A percentile compares a stretch with the other conserved stretches of the same genome.
These are phyloP conservation scores for Euphorbia lathyris DNA, from an alignment of 345 rosid species.

Conservation along the genomic window DNA sequence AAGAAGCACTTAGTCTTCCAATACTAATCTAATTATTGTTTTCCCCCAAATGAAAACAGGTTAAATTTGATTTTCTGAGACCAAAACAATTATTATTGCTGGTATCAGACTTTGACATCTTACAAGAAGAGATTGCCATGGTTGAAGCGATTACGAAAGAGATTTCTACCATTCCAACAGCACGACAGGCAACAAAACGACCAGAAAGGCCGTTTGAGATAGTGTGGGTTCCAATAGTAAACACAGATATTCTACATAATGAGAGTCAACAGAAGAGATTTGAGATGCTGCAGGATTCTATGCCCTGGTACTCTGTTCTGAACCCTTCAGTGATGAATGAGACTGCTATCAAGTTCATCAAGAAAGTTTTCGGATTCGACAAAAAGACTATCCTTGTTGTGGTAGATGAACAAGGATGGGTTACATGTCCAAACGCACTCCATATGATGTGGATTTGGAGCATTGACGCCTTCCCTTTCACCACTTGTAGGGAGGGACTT, in stretches of 20 bases:
- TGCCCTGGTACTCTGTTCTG: slow-evolving; percentile 10
- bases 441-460: slow-evolving; percentile 4
- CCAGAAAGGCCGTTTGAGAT: slow-evolving; percentile 2
- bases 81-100: background rate
- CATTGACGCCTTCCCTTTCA: background rate
- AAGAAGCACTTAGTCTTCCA: background rate
- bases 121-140: background rate
- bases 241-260: background rate
- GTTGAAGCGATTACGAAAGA: background rate
- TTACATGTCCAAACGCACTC: slow-evolving; percentile 9
- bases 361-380: slow-evolving; percentile 10
- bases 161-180: background rate
- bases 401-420: slow-evolving; percentile 7
- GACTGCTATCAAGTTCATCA: slow-evolving; percentile 16
- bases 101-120: slow-evolving; percentile 4
- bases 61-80: slow-evolving; percentile 3
- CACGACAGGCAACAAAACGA: background rate
- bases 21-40: background rate
- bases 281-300: background rate
- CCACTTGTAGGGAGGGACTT: background rate
- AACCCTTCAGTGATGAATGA: background rate
- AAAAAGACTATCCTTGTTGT: slow-evolving; percentile 4
- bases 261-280: background rate
- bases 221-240: slow-evolving; percentile 15
- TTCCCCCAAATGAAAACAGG: slow-evolving; percentile 9